Evolutionary conservation across 2,329 filamentous ascomycete species (phyloP).

Genomic region (Trichoderma sp.): DNA sequence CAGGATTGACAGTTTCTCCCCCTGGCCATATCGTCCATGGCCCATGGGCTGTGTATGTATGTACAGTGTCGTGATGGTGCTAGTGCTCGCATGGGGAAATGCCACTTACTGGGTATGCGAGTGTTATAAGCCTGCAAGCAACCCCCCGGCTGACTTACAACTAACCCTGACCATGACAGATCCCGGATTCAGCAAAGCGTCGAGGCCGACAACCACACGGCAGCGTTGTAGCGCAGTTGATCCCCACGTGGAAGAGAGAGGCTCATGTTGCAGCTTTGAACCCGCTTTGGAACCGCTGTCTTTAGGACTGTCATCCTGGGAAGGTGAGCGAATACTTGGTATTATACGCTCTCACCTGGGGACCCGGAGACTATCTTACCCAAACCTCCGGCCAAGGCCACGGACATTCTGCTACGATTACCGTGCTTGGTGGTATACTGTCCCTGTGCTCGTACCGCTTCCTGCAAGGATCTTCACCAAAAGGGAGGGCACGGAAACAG

Average conservation of each 20-base stretch:
- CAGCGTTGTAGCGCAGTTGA: slow-evolving; percentile 15
- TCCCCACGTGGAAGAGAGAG: slow-evolving; percentile 10
- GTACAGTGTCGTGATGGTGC: background rate
- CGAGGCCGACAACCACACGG: background rate
- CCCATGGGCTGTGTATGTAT: background rate
- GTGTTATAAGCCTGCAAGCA: background rate
- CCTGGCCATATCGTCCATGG: background rate
- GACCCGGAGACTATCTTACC: background rate
- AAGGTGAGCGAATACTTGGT: background rate
- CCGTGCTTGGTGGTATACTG: background rate
- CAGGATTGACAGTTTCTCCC: background rate
- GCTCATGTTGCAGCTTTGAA: background rate
- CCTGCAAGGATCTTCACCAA: background rate
- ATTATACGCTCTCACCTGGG: background rate
- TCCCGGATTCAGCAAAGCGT: slow-evolving; percentile 9
- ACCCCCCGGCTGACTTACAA: background rate
- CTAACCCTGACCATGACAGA: background rate
- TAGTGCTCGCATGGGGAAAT: background rate
- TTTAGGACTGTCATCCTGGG: background rate
- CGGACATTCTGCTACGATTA: background rate
- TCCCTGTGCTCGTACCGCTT: background rate
- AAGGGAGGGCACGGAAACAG: background rate
- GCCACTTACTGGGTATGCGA: background rate
- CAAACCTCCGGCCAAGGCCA: background rate
- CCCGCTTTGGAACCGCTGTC: background rate